Percentiles rank a stretch among this genome's conserved stretches.
Evolutionary conservation across 768 basidiomycete genomes (phyloP).

Genomic region (Fomitopsis serialis): DNA sequence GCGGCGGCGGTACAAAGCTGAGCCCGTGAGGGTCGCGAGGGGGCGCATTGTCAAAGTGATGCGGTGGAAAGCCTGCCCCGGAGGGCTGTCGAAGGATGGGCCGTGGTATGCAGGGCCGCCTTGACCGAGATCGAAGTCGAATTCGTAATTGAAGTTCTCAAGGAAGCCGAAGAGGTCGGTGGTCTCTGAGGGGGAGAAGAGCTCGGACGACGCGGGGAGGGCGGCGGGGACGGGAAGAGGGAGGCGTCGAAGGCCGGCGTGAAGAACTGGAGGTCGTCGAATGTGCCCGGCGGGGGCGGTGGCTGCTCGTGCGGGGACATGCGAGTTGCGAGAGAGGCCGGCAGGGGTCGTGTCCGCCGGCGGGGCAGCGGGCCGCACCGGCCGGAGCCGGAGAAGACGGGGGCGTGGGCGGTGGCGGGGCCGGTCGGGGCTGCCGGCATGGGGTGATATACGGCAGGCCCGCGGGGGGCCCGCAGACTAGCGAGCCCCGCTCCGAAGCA

Average conservation of each 20-base stretch:
- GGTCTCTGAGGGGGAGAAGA: constrained; percentile 75
- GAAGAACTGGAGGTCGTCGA: constrained; percentile 71
- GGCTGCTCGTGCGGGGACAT: constrained; percentile 12
- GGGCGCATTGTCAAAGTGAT: not conserved
- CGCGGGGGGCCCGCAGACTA: constrained; percentile 5
- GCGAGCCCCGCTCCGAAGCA: constrained; percentile 13
- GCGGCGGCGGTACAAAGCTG: not conserved
- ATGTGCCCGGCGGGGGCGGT: constrained; percentile 49
- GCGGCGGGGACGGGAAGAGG: constrained; percentile 57
- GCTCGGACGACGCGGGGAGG: constrained; percentile 70
- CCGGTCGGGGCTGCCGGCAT: not conserved
- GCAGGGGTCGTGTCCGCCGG: not conserved
- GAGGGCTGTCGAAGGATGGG: constrained; percentile 6
- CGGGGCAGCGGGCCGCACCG: constrained; percentile 4
- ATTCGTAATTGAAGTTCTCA: constrained; percentile 74
- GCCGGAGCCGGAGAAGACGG: not conserved
- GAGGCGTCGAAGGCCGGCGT: constrained; percentile 45
- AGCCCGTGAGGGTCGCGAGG: not conserved
- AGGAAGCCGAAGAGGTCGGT: constrained; percentile 78
- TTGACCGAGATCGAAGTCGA: constrained; percentile 30
- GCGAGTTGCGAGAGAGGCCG: not conserved
- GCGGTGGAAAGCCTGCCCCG: not conserved
- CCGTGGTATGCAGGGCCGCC: constrained; percentile 1
- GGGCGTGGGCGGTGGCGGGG: not conserved
- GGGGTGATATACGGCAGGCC: constrained; percentile 6